Percentiles rank a stretch among this genome's conserved stretches.
These are phyloP conservation scores for Berkeleyomyces rouxiae DNA, from an alignment of 2,329 filamentous ascomycete genomes.

Conservation along the genomic window DNA sequence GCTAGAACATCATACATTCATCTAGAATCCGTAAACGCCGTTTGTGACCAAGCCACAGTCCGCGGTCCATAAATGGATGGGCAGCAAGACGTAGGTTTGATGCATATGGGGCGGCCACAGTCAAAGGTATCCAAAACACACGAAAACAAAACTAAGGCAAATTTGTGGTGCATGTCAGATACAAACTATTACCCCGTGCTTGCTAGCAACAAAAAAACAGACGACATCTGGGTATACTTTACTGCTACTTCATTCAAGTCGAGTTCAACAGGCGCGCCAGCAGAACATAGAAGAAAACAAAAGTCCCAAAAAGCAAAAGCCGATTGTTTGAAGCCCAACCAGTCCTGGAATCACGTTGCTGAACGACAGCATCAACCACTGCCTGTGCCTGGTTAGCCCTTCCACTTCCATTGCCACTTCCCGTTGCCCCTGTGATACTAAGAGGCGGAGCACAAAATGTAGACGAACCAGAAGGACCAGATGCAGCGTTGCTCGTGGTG, in stretches of 20 bases:
- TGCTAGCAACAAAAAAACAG: neutral
- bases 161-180: neutral
- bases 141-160: neutral
- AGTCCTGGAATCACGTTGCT: constrained; percentile 62
- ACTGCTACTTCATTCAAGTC: neutral
- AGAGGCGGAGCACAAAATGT: constrained; percentile 35
- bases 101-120: neutral
- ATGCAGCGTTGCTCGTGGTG: constrained; percentile 19
- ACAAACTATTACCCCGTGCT: neutral
- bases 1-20: neutral
- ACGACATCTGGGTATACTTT: neutral
- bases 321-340: constrained; percentile 73
- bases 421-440: constrained; percentile 43
- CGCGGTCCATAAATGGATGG: neutral
- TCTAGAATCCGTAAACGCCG: neutral
- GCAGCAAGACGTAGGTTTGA: neutral
- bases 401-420: constrained; percentile 19
- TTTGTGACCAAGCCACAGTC: neutral
- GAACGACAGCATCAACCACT: constrained; percentile 61
- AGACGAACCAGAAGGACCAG: constrained; percentile 20
- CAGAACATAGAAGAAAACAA: constrained; percentile 69
- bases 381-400: constrained; percentile 37
- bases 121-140: neutral
- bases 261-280: constrained; percentile 50
- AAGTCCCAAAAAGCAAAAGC: constrained; percentile 49